phyloP scores from a whole-genome alignment of 768 basidiomycete genomes.

The Daedalea quercina region DNA sequence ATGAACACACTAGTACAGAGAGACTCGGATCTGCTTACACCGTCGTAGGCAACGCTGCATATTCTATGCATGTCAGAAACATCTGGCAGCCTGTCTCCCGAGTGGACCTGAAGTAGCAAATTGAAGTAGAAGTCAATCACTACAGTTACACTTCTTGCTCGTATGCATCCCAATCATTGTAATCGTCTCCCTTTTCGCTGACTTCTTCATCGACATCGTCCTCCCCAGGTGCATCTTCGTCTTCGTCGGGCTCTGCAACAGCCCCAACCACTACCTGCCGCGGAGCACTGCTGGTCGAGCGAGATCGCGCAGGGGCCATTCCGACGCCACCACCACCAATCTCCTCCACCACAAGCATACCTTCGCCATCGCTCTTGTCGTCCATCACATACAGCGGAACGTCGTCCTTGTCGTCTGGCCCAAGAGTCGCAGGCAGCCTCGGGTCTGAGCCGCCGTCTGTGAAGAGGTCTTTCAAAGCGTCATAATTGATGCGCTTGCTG shows the following conservation, averaged over 20 bases:
- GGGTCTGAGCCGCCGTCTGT: slow-evolving; percentile 16
- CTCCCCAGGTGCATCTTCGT: slow-evolving; percentile 16
- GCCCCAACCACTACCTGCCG: slow-evolving; percentile 23
- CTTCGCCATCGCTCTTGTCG: slow-evolving; percentile 35
- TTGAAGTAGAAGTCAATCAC: too few species aligned
- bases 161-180: slow-evolving; percentile 45
- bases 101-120: too few species aligned
- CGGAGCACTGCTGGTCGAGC: slow-evolving; percentile 10
- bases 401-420: slow-evolving; percentile 41
- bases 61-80: too few species aligned
- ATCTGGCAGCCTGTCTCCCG: too few species aligned
- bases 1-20: too few species aligned
- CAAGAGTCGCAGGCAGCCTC: slow-evolving; percentile 9
- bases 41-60: too few species aligned
- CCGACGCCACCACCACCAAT: slow-evolving; percentile 31
- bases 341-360: slow-evolving; percentile 31
- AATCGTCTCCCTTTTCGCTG: slow-evolving; percentile 36
- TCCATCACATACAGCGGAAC: slow-evolving; percentile 51
- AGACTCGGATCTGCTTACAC: too few species aligned
- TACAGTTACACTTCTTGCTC: slow-evolving; percentile 71
- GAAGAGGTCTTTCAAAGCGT: slow-evolving; percentile 78
- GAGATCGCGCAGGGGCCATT: slow-evolving; percentile 8
- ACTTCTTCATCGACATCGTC: slow-evolving; percentile 22
- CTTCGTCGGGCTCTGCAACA: slow-evolving; percentile 10
- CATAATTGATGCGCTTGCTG: slow-evolving; percentile 92